Conservation (phyloP, 768 basidiomycete genomes). For the Saitozyma sp. region DNA sequence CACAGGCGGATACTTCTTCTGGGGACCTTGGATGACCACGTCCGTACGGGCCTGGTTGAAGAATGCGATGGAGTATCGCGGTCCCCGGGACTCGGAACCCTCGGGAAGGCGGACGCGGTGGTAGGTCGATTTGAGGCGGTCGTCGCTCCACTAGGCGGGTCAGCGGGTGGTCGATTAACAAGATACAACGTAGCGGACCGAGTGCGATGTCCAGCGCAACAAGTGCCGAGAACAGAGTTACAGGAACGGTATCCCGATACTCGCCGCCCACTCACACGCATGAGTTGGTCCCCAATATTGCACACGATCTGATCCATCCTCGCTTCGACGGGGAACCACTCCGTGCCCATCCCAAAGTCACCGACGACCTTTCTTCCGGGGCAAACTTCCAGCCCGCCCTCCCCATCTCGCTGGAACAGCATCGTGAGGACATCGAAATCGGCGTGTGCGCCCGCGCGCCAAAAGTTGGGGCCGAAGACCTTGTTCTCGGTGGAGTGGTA, state of each 20-base stretch:
- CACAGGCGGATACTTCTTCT: conserved; percentile 38
- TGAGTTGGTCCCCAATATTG: conserved; percentile 43
- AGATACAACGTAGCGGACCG: neutral
- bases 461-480: conserved; percentile 32
- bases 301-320: conserved; percentile 38
- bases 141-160: conserved; percentile 37
- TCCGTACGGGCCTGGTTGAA: conserved; percentile 44
- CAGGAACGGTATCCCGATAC: no score
- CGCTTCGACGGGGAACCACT: conserved; percentile 34
- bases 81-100: conserved; percentile 18
- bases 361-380: conserved; percentile 40
- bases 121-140: conserved; percentile 45
- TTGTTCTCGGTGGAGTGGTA: conserved; percentile 39
- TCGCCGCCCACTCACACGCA: conserved; percentile 15
- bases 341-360: conserved; percentile 40
- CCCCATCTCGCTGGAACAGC: conserved; percentile 44
- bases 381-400: conserved; percentile 46
- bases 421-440: conserved; percentile 46
- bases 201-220: neutral
- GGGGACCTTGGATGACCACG: conserved; percentile 42
- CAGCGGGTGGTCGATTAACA: neutral
- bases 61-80: conserved; percentile 44
- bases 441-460: conserved; percentile 42
- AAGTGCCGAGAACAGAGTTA: conserved; percentile 8
- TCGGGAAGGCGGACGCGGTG: conserved; percentile 42